Base-by-base conservation (phyloP, 2,329 filamentous ascomycete genomes). In the Aspergillus neoniger region DNA sequence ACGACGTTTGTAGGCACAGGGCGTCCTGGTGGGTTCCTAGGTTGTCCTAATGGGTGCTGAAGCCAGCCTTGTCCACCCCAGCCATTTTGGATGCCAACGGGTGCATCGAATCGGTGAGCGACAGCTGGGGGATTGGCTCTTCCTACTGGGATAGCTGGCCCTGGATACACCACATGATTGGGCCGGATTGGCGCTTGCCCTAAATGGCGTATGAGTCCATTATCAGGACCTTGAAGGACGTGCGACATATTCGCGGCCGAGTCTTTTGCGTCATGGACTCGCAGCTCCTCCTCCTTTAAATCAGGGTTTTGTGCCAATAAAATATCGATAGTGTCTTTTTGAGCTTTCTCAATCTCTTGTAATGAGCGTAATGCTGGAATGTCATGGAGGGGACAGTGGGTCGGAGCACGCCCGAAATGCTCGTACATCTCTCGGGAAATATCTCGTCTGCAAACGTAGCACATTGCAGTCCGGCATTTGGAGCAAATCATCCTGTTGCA, bases 401-500 rank as follows among this genome's bases (percentile, higher is more conserved):
- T 52, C 59, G 79, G 82, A 0, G 83, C 82, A 12, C 82, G 83
- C 50, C 79, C 83, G 69, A 96, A 96, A 74, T 96, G 92, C 0
- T 79, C 66, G 69, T 96, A 95, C 58, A 83, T 74, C 15, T 69
- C 76, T 59, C 82, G 85, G 1, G 85, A 84, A 21, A 86, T 78
- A 50, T 82, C 75, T 67, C 88, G 81, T 21, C 86, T 87, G 76
- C 92, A 96, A 44, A 76, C 69, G 63, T 81, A 84, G 74, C 85
- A 88, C 74, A 87, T 84, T 7, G 78, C 60, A 47, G 81, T 81
- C 3, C 68, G 61, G 67, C 85, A 88, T n/a, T 83, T 82, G 0
- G 84, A 80, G 73, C 92, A 96, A 0, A 74, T 82, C 85, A 96
- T 91, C 76, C 93, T 93, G 77, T 96, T 96, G 78, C 92, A 96